A percentile compares a stretch with the other conserved stretches of the same genome.
phyloP scores from a whole-genome alignment of 495 filamentous ascomycete genomes.

The Eremomyces bilateralis region DNA sequence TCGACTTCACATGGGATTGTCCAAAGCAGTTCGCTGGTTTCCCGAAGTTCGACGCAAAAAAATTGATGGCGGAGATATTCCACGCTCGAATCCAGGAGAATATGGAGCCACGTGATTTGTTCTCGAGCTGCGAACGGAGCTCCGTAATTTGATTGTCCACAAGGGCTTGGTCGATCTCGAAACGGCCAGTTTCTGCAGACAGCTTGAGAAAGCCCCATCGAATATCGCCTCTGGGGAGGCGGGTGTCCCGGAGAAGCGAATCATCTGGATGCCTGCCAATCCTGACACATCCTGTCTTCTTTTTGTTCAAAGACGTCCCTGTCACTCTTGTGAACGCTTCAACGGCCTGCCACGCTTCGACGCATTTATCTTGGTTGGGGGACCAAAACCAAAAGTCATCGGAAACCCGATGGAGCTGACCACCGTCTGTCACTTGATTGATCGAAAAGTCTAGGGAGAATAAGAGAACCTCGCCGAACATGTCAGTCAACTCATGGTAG shows the following conservation, averaged over 20 bases:
- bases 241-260: not conserved
- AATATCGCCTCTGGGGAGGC: slow-evolving; percentile 12
- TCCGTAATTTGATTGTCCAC: slow-evolving; percentile 14
- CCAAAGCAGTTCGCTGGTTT: slow-evolving; percentile 16
- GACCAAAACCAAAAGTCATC: slow-evolving; percentile 18
- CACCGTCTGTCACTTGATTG: slow-evolving; percentile 13
- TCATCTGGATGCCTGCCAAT: slow-evolving; percentile 4
- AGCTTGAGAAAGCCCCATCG: slow-evolving; percentile 15
- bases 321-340: slow-evolving; percentile 12
- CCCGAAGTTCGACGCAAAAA: slow-evolving; percentile 16
- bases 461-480: slow-evolving; percentile 11
- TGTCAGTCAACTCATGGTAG: slow-evolving; percentile 13
- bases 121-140: slow-evolving; percentile 10
- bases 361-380: slow-evolving; percentile 7
- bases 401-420: slow-evolving; percentile 12
- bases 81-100: slow-evolving; percentile 16
- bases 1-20: slow-evolving; percentile 12
- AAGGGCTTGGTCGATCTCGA: slow-evolving; percentile 12
- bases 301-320: slow-evolving; percentile 12
- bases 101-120: slow-evolving; percentile 10
- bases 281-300: slow-evolving; percentile 13
- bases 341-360: slow-evolving; percentile 11
- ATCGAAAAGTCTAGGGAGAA: slow-evolving; percentile 16
- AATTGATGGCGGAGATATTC: slow-evolving; percentile 12
- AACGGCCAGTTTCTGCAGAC: slow-evolving; percentile 10